A percentile compares a stretch with the other conserved stretches of the same genome.
These are phyloP conservation scores for Colletotrichum shisoi DNA, from an alignment of 2,329 filamentous ascomycete genomes.

Conservation along the genomic window DNA sequence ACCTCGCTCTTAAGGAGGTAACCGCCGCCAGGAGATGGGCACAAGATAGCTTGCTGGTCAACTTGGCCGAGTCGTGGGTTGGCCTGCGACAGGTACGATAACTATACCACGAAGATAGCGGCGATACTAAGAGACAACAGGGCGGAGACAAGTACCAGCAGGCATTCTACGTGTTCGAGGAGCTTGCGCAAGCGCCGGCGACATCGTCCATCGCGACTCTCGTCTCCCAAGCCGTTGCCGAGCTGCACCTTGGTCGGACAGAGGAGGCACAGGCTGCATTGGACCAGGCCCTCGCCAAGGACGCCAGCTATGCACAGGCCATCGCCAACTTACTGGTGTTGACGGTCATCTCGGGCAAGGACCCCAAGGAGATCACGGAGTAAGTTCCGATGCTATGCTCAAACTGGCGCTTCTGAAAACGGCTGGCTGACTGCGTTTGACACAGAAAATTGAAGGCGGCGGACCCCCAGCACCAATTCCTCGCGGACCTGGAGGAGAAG, in stretches of 20 bases:
- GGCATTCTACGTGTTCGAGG: conserved; percentile 96
- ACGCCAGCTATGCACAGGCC: conserved; percentile 74
- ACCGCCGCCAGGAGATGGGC: conserved; percentile 88
- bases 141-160: conserved; percentile 96
- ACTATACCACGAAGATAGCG: neutral
- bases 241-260: conserved; percentile 86
- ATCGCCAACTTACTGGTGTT: conserved; percentile 86
- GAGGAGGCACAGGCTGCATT: conserved; percentile 90
- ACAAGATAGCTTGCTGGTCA: conserved; percentile 91
- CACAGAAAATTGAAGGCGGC: conserved; percentile 63
- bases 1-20: conserved; percentile 90
- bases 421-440: conserved; percentile 25
- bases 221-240: conserved; percentile 87
- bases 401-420: neutral
- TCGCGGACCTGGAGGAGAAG: conserved; percentile 83
- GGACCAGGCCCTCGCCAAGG: conserved; percentile 78
- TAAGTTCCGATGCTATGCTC: conserved; percentile 52
- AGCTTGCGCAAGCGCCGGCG: conserved; percentile 86
- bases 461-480: conserved; percentile 72
- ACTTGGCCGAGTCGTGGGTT: conserved; percentile 95
- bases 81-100: conserved; percentile 79
- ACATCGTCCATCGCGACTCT: conserved; percentile 79
- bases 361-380: conserved; percentile 67
- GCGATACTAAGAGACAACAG: conserved; percentile 56
- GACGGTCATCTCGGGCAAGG: conserved; percentile 78